Evolutionary conservation across 2,329 filamentous ascomycete genomes (phyloP).

Genomic region (Colletotrichum costaricense): DNA sequence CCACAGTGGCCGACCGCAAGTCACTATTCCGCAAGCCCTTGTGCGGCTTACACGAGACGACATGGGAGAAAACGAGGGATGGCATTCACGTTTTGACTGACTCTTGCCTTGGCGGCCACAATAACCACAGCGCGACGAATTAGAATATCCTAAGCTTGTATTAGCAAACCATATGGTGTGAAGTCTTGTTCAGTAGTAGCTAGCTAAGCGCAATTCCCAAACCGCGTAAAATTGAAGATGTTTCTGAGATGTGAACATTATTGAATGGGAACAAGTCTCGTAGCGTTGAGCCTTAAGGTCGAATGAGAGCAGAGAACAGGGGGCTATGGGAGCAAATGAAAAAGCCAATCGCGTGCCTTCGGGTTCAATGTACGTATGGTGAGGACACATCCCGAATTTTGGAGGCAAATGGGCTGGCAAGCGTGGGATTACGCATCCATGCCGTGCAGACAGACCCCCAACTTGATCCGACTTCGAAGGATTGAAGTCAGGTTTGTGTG

Average conservation of each 20-base stretch:
- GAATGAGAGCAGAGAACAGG: background rate
- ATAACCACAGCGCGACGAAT: conserved; percentile 64
- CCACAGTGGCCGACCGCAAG: conserved; percentile 1
- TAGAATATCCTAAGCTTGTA: conserved; percentile 57
- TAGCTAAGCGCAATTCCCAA: background rate
- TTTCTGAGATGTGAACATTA: background rate
- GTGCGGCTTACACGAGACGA: background rate
- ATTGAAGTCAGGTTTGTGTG: conserved; percentile 9
- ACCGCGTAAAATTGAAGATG: background rate
- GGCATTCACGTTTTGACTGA: conserved; percentile 62
- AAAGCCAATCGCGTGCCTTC: background rate
- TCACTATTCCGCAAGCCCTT: background rate
- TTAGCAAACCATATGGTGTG: conserved; percentile 2
- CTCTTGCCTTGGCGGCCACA: conserved; percentile 60
- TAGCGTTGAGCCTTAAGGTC: background rate
- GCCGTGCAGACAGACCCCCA: background rate
- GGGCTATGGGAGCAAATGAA: background rate
- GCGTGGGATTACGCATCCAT: conserved; percentile 15
- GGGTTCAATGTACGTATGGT: background rate
- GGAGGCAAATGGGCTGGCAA: background rate
- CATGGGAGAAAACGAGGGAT: conserved; percentile 32
- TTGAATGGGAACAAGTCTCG: background rate
- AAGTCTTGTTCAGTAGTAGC: background rate
- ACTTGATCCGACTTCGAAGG: background rate
- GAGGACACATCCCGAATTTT: background rate